These are phyloP conservation scores for Aspergillus sclerotiicarbonarius DNA, from an alignment of 495 filamentous ascomycete genomes.

Conservation along the genomic window DNA sequence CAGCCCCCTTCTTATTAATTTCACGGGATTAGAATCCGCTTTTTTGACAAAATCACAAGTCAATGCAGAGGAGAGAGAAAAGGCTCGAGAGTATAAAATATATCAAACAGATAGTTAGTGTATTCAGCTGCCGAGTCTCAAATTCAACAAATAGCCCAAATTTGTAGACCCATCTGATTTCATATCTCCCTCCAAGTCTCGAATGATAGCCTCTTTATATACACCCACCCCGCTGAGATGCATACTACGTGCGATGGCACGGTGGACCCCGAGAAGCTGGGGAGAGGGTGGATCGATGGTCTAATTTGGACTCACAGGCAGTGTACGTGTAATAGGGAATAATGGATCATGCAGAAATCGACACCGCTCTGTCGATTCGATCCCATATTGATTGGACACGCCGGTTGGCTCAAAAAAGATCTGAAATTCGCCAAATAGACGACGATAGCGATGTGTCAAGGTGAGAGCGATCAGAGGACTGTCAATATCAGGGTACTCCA, in stretches of 20 bases:
- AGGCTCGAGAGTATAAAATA: too few species aligned
- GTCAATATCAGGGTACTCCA: constrained; percentile 16
- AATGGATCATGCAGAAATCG: constrained; percentile 24
- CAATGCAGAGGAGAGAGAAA: too few species aligned
- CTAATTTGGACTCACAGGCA: constrained; percentile 24
- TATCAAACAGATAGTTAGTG: too few species aligned
- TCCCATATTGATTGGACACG: constrained; percentile 23
- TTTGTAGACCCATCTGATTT: constrained; percentile 32
- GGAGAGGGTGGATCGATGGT: constrained; percentile 27
- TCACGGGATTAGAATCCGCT: too few species aligned
- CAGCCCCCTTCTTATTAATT: too few species aligned
- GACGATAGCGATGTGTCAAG: constrained; percentile 23
- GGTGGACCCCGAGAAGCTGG: constrained; percentile 33
- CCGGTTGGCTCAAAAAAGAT: constrained; percentile 25
- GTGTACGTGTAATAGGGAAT: constrained; percentile 25
- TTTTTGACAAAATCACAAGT: too few species aligned
- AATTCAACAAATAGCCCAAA: constrained; percentile 18
- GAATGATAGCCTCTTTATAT: constrained; percentile 34
- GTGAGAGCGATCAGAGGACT: constrained; percentile 21
- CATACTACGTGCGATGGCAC: constrained; percentile 33
- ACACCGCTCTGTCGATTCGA: constrained; percentile 21
- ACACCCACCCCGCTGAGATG: constrained; percentile 32
- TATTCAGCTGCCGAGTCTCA: constrained; percentile 24
- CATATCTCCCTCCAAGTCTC: constrained; percentile 29
- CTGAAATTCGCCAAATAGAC: constrained; percentile 26